A percentile compares a stretch with the other conserved stretches of the same genome.
These are phyloP conservation scores for Lipomyces sp. DNA, from an alignment of 805 yeast species.

Conservation along the genomic window DNA sequence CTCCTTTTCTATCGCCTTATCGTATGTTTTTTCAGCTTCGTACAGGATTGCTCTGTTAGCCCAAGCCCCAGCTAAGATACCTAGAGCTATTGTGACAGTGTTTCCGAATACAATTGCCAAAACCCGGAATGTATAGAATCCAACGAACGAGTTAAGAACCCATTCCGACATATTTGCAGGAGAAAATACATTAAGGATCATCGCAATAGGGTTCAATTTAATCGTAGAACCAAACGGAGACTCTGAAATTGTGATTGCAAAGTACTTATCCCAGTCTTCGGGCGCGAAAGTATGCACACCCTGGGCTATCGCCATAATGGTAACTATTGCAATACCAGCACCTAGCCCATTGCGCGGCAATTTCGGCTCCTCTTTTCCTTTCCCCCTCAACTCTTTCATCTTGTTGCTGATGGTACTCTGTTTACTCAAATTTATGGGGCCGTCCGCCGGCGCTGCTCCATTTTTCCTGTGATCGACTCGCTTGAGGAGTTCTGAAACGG, in stretches of 20 bases:
- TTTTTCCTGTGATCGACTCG: background rate
- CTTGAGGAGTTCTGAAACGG: background rate
- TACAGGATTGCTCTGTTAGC: slow-evolving; percentile 18
- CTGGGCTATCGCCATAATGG: slow-evolving; percentile 15
- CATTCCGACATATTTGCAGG: slow-evolving; percentile 20
- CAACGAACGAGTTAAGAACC: slow-evolving; percentile 21
- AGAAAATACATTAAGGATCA: slow-evolving; percentile 23
- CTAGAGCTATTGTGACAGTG: slow-evolving; percentile 10
- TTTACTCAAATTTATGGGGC: background rate
- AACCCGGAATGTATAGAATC: slow-evolving; percentile 21
- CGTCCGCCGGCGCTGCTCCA: background rate
- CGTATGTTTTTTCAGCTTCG: slow-evolving; percentile 18
- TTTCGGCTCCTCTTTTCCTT: slow-evolving; percentile 10
- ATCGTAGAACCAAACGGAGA: slow-evolving; percentile 10
- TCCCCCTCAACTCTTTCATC: background rate
- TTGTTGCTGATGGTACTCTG: background rate
- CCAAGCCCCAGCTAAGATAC: slow-evolving; percentile 18
- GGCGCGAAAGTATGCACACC: slow-evolving; percentile 8
- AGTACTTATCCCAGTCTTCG: slow-evolving; percentile 21
- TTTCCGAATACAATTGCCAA: slow-evolving; percentile 28
- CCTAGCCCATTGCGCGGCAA: slow-evolving; percentile 11
- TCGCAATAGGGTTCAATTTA: slow-evolving; percentile 8
- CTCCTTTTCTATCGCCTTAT: slow-evolving; percentile 9
- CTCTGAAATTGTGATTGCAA: slow-evolving; percentile 11
- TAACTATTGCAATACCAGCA: slow-evolving; percentile 10